A percentile compares a stretch with the other conserved stretches of the same genome.
Conservation (phyloP, 2,329 filamentous ascomycete species). For the Microsporum audouinii region DNA sequence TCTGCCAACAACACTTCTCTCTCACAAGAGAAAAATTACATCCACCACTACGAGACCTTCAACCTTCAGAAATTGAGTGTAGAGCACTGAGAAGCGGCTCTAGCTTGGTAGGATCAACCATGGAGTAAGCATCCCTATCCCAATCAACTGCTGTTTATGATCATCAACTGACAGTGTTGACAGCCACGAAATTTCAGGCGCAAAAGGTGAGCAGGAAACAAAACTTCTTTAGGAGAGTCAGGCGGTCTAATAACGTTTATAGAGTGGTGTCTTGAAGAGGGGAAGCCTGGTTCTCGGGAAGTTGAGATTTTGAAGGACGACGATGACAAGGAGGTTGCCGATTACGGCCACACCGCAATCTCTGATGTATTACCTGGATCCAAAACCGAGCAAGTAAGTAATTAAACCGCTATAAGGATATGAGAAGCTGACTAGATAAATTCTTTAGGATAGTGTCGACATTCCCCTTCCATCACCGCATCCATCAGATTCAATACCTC, state of each 20-base stretch:
- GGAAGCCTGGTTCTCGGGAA: not conserved
- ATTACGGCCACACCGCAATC: not conserved
- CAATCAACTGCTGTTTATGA: not conserved
- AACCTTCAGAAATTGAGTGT: not conserved
- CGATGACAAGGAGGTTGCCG: not conserved
- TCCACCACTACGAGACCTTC: not conserved
- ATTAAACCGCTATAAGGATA: not conserved
- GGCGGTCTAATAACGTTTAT: not conserved
- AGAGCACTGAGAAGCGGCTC: not conserved
- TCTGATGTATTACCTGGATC: not conserved
- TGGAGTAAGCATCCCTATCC: not conserved
- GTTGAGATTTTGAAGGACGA: not conserved
- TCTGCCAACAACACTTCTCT: not conserved
- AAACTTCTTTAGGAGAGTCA: not conserved
- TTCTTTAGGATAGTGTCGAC: not conserved
- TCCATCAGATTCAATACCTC: not conserved
- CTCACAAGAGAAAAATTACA: not conserved
- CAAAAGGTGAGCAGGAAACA: not conserved
- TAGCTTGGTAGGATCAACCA: not conserved
- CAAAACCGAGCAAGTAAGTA: not conserved
- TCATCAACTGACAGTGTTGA: not conserved
- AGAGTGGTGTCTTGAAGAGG: conserved; percentile 4
- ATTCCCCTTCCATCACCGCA: not conserved
- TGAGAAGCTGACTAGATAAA: not conserved
- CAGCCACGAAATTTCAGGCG: conserved; percentile 3